phyloP scores from a whole-genome alignment of 208 protist species.

The Wallacemonas sp. region DNA sequence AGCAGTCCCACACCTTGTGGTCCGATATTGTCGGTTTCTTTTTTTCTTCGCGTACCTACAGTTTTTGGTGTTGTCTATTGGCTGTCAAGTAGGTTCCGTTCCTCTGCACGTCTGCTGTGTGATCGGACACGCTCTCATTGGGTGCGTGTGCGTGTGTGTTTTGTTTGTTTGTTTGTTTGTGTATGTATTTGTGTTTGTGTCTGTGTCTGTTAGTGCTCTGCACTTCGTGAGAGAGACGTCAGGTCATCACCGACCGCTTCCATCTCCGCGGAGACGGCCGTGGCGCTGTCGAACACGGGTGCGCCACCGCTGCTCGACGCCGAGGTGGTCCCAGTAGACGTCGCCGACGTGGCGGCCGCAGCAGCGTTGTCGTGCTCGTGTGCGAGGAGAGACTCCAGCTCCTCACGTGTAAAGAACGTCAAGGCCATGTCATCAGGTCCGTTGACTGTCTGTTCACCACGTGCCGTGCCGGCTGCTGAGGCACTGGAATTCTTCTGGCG shows the following conservation, averaged over 20 bases:
- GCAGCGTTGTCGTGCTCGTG: background rate
- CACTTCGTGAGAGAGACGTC: constrained; percentile 20
- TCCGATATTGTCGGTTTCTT: no score
- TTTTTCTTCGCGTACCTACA: no score
- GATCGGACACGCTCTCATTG: no score
- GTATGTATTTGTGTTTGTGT: background rate
- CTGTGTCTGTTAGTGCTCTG: background rate
- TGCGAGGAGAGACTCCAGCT: background rate
- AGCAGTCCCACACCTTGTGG: no score
- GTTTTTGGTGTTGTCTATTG: no score
- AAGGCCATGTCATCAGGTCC: no score
- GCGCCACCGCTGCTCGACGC: background rate
- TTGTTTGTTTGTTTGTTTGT: no score
- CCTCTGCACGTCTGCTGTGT: no score
- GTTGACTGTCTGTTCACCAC: no score
- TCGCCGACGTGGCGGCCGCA: background rate
- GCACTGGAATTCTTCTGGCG: no score
- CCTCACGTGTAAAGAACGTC: constrained; percentile 21
- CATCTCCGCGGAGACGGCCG: constrained; percentile 35
- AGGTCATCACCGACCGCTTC: constrained; percentile 38
- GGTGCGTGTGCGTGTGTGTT: background rate
- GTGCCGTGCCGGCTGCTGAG: no score
- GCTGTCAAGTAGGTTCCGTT: no score
- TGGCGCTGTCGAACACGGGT: constrained; percentile 25
- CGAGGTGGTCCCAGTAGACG: background rate